Evolutionary conservation across 306 rosid genomes (phyloP).

Genomic region (Ammopiptanthus mongolicus): DNA sequence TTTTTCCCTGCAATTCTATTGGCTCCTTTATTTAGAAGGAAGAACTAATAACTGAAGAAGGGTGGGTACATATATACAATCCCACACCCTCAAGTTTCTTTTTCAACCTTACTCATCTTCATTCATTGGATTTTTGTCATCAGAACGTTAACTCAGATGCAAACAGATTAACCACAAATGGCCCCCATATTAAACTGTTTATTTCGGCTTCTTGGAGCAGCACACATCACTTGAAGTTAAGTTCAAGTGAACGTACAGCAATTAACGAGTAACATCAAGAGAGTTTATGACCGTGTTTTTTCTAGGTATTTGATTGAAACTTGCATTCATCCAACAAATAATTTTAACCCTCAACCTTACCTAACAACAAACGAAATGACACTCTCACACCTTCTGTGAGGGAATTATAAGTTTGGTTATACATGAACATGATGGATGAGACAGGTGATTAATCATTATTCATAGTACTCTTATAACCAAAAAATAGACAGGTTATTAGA

Average conservation of each 20-base stretch:
- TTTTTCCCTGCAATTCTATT: background rate
- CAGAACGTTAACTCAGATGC: constrained; percentile 38
- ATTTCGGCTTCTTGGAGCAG: constrained; percentile 13
- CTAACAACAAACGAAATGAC: constrained; percentile 34
- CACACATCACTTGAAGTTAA: constrained; percentile 1
- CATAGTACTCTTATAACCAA: background rate
- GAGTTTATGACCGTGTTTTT: constrained; percentile 14
- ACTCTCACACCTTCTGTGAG: constrained; percentile 11
- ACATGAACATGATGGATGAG: constrained; percentile 1
- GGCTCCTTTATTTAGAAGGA: constrained; percentile 30
- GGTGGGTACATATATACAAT: constrained; percentile 17
- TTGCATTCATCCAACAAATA: constrained; percentile 17
- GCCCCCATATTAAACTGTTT: constrained; percentile 14
- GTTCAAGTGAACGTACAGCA: background rate
- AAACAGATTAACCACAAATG: constrained; percentile 42
- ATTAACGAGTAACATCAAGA: constrained; percentile 21
- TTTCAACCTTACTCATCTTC: constrained; percentile 33
- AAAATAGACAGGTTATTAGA: too few relatives aligned
- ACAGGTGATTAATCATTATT: constrained; percentile 1
- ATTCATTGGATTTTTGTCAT: constrained; percentile 48
- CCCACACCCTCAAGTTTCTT: constrained; percentile 26
- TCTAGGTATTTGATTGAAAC: constrained; percentile 28
- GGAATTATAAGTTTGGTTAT: constrained; percentile 4
- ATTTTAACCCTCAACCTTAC: constrained; percentile 8
- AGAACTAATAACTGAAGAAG: constrained; percentile 6